Evolutionary conservation across 73 alveolate genomes (phyloP).

Genomic region (Paramecium octaurelia): DNA sequence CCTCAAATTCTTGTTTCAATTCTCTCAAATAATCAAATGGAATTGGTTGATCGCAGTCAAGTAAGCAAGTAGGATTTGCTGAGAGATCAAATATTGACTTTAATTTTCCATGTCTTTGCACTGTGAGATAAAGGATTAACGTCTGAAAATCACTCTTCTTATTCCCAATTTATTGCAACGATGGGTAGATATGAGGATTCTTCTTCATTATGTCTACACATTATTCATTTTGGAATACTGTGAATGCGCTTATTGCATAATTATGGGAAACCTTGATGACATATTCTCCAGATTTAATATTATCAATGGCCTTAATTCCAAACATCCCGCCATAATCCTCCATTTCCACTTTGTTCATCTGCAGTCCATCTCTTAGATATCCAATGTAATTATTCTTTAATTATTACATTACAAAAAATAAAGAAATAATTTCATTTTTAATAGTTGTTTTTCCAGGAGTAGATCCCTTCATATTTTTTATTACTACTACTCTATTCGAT

Average conservation of each 20-base stretch:
- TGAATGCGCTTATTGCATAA: slow-evolving; percentile 36
- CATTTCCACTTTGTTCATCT: background rate
- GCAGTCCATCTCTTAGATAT: background rate
- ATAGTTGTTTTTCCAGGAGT: background rate
- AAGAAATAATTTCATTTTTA: background rate
- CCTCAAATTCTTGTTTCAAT: background rate
- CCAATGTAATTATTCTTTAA: background rate
- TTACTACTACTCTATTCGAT: background rate
- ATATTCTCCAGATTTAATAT: background rate
- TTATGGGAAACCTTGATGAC: background rate
- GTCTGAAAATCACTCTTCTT: slow-evolving; percentile 29
- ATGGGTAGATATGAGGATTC: slow-evolving; percentile 6
- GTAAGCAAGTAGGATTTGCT: background rate
- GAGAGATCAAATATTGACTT: background rate
- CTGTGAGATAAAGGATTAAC: background rate
- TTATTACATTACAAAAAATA: background rate
- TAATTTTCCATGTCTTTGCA: background rate
- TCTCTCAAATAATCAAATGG: slow-evolving; percentile 7
- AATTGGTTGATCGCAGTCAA: background rate
- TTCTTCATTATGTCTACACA: slow-evolving; percentile 24
- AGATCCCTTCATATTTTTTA: background rate
- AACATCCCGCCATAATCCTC: background rate
- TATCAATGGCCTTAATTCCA: background rate
- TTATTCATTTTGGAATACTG: background rate
- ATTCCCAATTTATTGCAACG: background rate